Conservation (phyloP, 495 filamentous ascomycete genomes). For the Thermochaetoides thermophila region DNA sequence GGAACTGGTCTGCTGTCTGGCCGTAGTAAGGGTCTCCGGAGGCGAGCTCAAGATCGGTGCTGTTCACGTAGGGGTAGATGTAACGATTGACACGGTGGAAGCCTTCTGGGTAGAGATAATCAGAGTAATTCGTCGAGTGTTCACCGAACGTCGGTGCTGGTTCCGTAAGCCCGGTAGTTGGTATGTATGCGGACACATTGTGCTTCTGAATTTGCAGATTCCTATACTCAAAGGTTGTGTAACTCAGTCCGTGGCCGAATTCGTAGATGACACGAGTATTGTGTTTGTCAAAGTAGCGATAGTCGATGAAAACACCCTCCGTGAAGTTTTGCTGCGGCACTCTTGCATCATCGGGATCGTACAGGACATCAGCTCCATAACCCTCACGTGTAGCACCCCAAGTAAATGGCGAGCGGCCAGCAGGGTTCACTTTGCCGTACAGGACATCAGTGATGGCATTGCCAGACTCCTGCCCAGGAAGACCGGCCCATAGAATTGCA, state of each 20-base stretch:
- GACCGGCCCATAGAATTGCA: conserved; percentile 83
- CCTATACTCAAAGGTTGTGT: conserved; percentile 75
- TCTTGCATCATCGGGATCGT: conserved; percentile 50
- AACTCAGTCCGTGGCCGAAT: conserved; percentile 83
- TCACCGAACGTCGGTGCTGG: conserved; percentile 59
- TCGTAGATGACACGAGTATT: conserved; percentile 68
- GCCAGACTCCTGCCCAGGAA: conserved; percentile 85
- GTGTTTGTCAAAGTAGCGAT: conserved; percentile 72
- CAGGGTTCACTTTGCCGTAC: conserved; percentile 77
- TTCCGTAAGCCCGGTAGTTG: conserved; percentile 50
- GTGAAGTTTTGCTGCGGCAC: conserved; percentile 70
- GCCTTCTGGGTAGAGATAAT: conserved; percentile 37
- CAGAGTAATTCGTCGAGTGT: background rate
- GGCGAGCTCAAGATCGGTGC: conserved; percentile 42
- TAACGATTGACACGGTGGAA: conserved; percentile 35
- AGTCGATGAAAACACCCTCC: conserved; percentile 89
- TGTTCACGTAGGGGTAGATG: conserved; percentile 90
- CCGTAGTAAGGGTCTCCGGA: conserved; percentile 59
- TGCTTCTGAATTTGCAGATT: conserved; percentile 48
- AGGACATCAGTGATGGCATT: conserved; percentile 84
- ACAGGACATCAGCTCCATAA: conserved; percentile 64
- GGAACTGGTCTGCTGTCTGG: conserved; percentile 40
- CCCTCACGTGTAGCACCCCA: conserved; percentile 58
- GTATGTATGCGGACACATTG: conserved; percentile 38
- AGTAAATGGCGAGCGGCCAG: conserved; percentile 78